Percentiles rank a stretch among this genome's conserved stretches.
Evolutionary conservation across 495 filamentous ascomycete species (phyloP).

Genomic region (Aspergillus campestris): DNA sequence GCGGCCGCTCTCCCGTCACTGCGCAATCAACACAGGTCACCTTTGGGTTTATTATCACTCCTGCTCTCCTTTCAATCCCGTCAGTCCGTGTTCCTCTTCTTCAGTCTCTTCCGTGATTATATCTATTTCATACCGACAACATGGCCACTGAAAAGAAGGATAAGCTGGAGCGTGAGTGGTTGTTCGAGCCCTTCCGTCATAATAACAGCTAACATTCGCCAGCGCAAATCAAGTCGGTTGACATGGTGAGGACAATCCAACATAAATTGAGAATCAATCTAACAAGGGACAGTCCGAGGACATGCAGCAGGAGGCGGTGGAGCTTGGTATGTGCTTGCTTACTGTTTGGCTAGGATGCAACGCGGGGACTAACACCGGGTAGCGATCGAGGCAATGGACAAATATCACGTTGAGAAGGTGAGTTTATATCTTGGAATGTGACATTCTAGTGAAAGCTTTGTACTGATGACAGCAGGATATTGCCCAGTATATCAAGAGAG

Average conservation of each 20-base stretch:
- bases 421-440: constrained; percentile 6
- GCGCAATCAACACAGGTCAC: constrained; percentile 9
- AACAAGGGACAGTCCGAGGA: constrained; percentile 65
- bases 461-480: constrained; percentile 60
- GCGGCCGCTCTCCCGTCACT: constrained; percentile 7
- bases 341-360: too few relatives aligned
- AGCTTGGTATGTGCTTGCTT: constrained; percentile 62
- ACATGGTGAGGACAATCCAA: constrained; percentile 64
- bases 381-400: constrained; percentile 92
- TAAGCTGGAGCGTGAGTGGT: constrained; percentile 58
- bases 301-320: constrained; percentile 90
- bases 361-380: constrained; percentile 12
- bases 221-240: constrained; percentile 95
- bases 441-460: neutral
- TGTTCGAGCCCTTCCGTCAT: neutral
- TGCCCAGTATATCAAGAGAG: constrained; percentile 94
- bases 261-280: constrained; percentile 4
- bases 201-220: constrained; percentile 23
- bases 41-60: neutral
- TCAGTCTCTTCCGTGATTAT: neutral
- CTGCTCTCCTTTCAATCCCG: neutral
- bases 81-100: neutral
- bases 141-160: constrained; percentile 55
- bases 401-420: constrained; percentile 91
- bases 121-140: constrained; percentile 8